Conservation (phyloP, 257 asterid genomes). For the Salvia rosmarinus region DNA sequence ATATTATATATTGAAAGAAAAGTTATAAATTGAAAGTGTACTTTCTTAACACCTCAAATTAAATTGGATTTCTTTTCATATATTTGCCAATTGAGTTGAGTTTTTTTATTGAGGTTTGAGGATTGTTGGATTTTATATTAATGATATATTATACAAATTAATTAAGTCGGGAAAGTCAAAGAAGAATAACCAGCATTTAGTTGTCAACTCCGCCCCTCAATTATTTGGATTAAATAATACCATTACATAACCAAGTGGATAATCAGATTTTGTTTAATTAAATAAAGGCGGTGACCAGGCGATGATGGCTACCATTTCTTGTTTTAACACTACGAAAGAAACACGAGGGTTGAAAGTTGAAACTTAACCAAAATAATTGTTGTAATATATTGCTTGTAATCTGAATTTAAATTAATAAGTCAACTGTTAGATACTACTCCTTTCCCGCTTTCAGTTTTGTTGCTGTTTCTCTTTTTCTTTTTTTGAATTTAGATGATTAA, state of each 20-base stretch:
- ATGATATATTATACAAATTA: not conserved
- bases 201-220: constrained; percentile 22
- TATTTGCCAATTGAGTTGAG: not conserved
- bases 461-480: too few relatives aligned
- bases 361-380: constrained; percentile 27
- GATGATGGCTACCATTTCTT: constrained; percentile 12
- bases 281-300: constrained; percentile 7
- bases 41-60: not conserved
- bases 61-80: not conserved
- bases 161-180: not conserved
- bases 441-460: too few relatives aligned
- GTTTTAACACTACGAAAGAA: constrained; percentile 27
- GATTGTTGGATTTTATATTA: not conserved
- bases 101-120: not conserved
- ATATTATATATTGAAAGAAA: too few relatives aligned
- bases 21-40: too few relatives aligned
- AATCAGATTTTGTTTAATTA: not conserved
- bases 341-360: constrained; percentile 41
- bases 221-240: constrained; percentile 18
- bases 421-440: not conserved
- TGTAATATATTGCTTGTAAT: constrained; percentile 23
- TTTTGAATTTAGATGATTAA: not conserved
- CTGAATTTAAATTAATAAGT: not conserved
- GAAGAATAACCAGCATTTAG: not conserved
- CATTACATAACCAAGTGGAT: not conserved